Percentiles rank a stretch among this genome's conserved stretches.
Conservation (phyloP, 2,329 filamentous ascomycete species). For the Alternaria consortialis region DNA sequence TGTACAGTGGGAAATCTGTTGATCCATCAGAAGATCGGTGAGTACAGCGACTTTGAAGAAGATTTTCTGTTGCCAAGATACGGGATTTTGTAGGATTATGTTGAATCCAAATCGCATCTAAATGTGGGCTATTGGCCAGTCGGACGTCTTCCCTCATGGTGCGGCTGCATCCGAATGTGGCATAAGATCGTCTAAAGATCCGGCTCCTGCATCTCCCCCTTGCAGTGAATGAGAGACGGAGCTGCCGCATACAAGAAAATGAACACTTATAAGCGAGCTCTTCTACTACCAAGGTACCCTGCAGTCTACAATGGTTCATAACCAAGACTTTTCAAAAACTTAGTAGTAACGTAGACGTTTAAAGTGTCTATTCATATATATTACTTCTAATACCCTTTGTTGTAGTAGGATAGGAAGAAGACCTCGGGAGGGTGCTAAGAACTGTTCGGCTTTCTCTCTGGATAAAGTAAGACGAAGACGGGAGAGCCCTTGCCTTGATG, state of each 20-base stretch:
- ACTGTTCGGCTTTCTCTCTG: too few species aligned
- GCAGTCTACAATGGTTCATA: too few species aligned
- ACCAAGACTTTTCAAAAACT: too few species aligned
- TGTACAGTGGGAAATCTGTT: neutral
- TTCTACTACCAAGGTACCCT: too few species aligned
- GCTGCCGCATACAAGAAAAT: neutral
- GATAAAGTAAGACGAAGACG: neutral
- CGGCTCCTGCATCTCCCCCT: neutral
- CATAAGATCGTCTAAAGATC: neutral
- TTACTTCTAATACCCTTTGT: too few species aligned
- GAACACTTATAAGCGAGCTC: too few species aligned
- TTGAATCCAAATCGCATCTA: neutral
- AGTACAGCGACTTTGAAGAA: neutral
- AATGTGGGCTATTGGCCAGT: neutral
- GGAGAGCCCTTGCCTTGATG: neutral
- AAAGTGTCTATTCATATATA: too few species aligned
- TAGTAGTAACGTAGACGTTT: too few species aligned
- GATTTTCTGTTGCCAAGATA: neutral
- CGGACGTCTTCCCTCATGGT: neutral
- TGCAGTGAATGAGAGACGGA: neutral
- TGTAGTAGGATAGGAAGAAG: too few species aligned
- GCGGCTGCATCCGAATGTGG: neutral
- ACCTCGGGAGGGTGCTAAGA: too few species aligned
- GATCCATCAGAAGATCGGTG: neutral
- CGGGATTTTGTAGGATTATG: neutral